A percentile compares a stretch with the other conserved stretches of the same genome.
phyloP scores from a whole-genome alignment of 2,329 filamentous ascomycete genomes.

The Cyclaneusma minus region DNA sequence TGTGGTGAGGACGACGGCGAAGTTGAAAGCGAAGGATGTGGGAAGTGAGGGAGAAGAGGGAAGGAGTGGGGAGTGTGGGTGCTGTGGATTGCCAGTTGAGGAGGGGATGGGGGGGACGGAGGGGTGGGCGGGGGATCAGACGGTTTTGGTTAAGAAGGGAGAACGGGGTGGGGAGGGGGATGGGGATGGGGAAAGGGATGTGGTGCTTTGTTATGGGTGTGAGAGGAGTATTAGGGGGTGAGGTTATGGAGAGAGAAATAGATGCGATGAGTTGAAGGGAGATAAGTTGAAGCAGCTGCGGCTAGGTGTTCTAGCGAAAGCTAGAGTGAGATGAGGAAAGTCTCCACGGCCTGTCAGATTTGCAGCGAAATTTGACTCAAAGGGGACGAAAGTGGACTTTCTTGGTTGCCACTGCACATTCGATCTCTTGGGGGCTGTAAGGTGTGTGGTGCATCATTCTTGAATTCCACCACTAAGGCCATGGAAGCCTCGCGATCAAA shows the following conservation, averaged over 20 bases:
- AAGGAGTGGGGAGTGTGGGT: slow-evolving; percentile 45
- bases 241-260: too few relatives aligned
- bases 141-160: too few relatives aligned
- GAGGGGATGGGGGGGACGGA: slow-evolving; percentile 46
- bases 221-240: slow-evolving; percentile 44
- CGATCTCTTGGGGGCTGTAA: too few relatives aligned
- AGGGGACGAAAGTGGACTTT: too few relatives aligned
- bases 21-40: slow-evolving; percentile 36
- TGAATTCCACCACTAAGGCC: slow-evolving; percentile 2
- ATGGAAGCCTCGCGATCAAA: slow-evolving; percentile 1
- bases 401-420: too few relatives aligned
- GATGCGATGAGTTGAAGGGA: slow-evolving; percentile 3
- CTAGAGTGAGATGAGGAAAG: too few relatives aligned
- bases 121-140: slow-evolving; percentile 41
- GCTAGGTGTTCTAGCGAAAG: too few relatives aligned
- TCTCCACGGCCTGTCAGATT: too few relatives aligned
- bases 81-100: slow-evolving; percentile 56
- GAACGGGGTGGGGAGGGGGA: slow-evolving; percentile 4
- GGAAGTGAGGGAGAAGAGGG: too few relatives aligned
- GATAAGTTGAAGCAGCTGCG: neutral
- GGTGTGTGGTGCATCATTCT: slow-evolving; percentile 1
- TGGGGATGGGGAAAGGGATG: slow-evolving; percentile 14
- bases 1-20: slow-evolving; percentile 82
- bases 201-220: slow-evolving; percentile 57
- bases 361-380: too few relatives aligned